Base-by-base conservation (phyloP, 148 eudicot genomes). In the Amaranthus hypochondriacus region DNA sequence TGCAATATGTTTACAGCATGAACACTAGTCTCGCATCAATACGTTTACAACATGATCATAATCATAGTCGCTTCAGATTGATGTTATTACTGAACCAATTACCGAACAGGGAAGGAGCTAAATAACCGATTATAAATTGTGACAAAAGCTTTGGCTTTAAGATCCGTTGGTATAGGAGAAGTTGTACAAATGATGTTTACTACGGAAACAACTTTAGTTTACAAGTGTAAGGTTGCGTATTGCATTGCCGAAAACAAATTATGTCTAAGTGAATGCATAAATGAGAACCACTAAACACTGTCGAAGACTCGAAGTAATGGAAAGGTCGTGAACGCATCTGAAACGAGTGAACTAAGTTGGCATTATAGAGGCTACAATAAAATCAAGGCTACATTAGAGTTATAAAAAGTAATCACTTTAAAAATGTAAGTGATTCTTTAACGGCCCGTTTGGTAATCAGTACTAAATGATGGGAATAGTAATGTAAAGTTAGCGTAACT, bases 1-100 rank as follows among this genome's bases (percentile, higher is more conserved):
- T 89, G 94, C 78, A 86, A 65, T 83, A 75, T 14, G 73, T 58
- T n/a, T 43, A 18, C 39, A 55, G 50, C 60, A 60, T 28, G 39
- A 28, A 28, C 39, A 28, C 39, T 28, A 28, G 39, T 28, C 39
- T 28, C 39, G 39, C 39, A 28, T 28, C 39, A 28, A 28, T 28
- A 28, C 39, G 39, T 28, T 28, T n/a, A 48, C 65, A 77, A 42
- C 65, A 75, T 7, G 3, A 7, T 51, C 52, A 59, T 28, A 12
- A 4, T 46, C 12, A 0, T 44, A 58, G 2, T 3, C 39, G 39
- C 6, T n/a, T n/a, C 15, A 9, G 2, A 5, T 6, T n/a, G n/a
- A 58, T 58, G 39, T 58, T 2, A 18, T n/a, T 5, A 5, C 1
- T 58, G 15, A 44, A 46, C 67, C 67, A 47, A 46, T 21, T 46